Conservation (phyloP, 2,329 filamentous ascomycete genomes). For the Ceratocystis eucalypticola region DNA sequence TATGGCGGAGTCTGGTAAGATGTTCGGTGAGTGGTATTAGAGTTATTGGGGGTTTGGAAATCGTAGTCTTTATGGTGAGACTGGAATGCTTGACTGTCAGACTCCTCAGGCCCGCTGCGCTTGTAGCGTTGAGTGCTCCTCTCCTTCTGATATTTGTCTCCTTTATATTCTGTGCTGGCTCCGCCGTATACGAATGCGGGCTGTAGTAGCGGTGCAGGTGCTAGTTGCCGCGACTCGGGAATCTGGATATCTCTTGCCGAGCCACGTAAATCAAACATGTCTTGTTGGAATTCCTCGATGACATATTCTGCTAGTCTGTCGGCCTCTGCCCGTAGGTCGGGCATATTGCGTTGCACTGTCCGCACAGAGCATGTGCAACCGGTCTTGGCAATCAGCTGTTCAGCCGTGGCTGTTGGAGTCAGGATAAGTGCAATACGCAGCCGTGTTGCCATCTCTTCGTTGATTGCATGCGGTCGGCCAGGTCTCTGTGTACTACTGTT, state of each 20-base stretch:
- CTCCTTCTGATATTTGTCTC: background rate
- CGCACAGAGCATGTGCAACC: constrained; percentile 17
- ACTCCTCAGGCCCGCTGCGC: background rate
- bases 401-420: constrained; percentile 17
- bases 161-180: background rate
- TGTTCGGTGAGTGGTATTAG: background rate
- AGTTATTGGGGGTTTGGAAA: background rate
- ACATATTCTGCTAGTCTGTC: constrained; percentile 16
- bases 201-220: background rate
- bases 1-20: background rate
- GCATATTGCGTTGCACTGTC: constrained; percentile 17
- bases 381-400: constrained; percentile 17
- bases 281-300: constrained; percentile 17
- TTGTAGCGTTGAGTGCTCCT: background rate
- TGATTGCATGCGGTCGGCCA: constrained; percentile 16
- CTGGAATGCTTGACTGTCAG: background rate
- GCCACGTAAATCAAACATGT: constrained; percentile 7
- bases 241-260: constrained; percentile 3
- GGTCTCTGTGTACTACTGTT: background rate
- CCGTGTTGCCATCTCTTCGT: constrained; percentile 14
- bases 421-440: constrained; percentile 16
- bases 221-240: background rate
- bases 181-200: background rate
- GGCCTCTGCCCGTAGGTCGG: constrained; percentile 12
- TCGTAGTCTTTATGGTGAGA: background rate